A percentile compares a stretch with the other conserved stretches of the same genome.
Evolutionary conservation across 331 rosid genomes (phyloP).

Genomic region (Phaseolus coccineus): DNA sequence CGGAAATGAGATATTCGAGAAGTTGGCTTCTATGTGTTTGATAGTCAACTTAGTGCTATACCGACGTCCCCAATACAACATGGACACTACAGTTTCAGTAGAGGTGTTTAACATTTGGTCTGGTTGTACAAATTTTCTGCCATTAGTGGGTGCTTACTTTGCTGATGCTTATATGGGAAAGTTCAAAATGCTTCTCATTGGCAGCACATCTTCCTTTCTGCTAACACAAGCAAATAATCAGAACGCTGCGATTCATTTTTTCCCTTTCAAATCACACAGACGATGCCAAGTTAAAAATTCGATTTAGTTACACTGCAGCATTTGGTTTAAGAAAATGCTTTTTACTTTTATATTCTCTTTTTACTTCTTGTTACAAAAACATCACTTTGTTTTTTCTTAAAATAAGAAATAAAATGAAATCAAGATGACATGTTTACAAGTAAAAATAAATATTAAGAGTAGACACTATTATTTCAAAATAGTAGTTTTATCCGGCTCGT

Average conservation of each 20-base stretch:
- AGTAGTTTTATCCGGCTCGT: too few relatives aligned
- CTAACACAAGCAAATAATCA: constrained; percentile 33
- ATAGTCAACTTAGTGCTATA: constrained; percentile 61
- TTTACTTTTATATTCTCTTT: background rate
- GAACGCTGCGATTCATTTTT: background rate
- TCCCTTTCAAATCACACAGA: background rate
- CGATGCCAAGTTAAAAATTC: background rate
- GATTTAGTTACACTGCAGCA: background rate
- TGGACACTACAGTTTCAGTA: constrained; percentile 55
- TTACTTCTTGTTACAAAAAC: background rate
- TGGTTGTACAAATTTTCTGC: constrained; percentile 63
- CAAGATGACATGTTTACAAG: background rate
- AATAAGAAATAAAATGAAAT: background rate
- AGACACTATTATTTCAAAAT: background rate
- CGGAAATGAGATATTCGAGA: constrained; percentile 81
- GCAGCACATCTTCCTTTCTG: constrained; percentile 56
- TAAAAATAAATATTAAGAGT: background rate
- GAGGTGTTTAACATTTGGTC: constrained; percentile 63
- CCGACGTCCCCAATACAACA: constrained; percentile 63
- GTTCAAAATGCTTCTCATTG: constrained; percentile 52
- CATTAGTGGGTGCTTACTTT: constrained; percentile 60
- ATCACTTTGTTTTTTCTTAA: background rate
- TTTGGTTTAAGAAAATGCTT: background rate
- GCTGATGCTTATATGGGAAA: constrained; percentile 63
- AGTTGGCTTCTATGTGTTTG: constrained; percentile 77